Base-by-base conservation (phyloP, 2,329 filamentous ascomycete species). In the Fusarium succisae region DNA sequence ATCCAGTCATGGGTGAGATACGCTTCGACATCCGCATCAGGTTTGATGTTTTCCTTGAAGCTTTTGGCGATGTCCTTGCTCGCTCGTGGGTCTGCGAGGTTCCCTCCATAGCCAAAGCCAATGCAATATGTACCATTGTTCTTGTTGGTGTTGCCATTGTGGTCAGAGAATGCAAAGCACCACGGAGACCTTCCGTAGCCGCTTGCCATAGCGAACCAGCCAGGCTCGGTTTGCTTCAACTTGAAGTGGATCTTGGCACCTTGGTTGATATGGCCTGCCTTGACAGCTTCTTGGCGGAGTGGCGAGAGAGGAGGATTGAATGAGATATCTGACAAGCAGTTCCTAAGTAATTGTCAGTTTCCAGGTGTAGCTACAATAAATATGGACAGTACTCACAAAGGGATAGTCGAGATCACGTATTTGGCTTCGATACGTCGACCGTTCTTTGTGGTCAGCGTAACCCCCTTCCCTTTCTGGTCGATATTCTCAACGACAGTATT, bases 1-100 rank as follows among this genome's bases (percentile, higher is more conserved):
- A 72, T 65, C 72, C 75, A 77, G 45, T 77, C 74, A 1, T 77
- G 72, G 5, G 72, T 70, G 11, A 77, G n/a, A 24, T 75, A 77
- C 5, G 66, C 70, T 18, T 75, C 67, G 4, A 75, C 32, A 6
- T 74, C 57, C 0, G 64, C 63, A 14, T 58, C 51, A 2, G 70
- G 57, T 22, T 75, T 69, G 2, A 77, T 12, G 5, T 62, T 17
- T 9, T 66, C 8, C 2, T 63, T 53, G 24, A 76, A 76, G 20
- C 50, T 63, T 1, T 38, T 26, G 0, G 58, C 37, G 5, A 76
- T 70, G 1, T 75, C 45, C 0, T 8, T 2, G 8, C 35, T 69
- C 1, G 62, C 51, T 0, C n/a, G 38, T 3, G 63, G 60, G 5
- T 76, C 62, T 1, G 43, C 24, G 13, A 76, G 53, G 6, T 66